Base-by-base conservation (phyloP, 2,329 filamentous ascomycete species). In the Emergomyces africanus region DNA sequence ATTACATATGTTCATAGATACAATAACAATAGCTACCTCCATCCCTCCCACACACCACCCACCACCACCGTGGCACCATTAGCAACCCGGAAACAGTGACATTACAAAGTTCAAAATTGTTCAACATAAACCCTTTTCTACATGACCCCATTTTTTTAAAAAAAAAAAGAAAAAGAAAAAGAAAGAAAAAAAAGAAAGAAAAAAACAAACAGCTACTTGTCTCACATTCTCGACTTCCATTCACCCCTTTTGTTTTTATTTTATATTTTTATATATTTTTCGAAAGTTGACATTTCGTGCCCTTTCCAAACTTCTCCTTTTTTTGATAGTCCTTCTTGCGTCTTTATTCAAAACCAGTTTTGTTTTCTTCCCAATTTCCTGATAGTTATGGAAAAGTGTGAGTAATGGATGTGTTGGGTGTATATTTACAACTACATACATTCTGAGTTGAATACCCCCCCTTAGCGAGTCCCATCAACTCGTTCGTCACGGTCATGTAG, bases 1-100 rank as follows among this genome's bases (percentile, higher is more conserved):
- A 37, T 46, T 59, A 49, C 30, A 49, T 59, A 56, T 51, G 54
- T 49, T 41, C 33, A 55, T 46, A 54, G 39, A 30, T 57, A 57
- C 23, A 44, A 15, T 55, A 6, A 25, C 44, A 14, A 28, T 48
- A 48, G 14, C 35, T 39, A 20, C n/a, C 20, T 56, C 23, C 42
- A 20, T 46, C 54, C 54, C 23, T 33, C 48, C 9, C 48, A 33
- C 14, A n/a, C n/a, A n/a, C 20, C 23, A 25, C 41, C 41, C n/a
- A 23, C n/a, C n/a, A 44, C 41, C 41, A 23, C 41, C 18, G 8
- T 18, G n/a, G n/a, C 8, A 51, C 12, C 4, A 30, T 39, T 37
- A 37, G n/a, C 50, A 39, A 53, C n/a, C 12, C 48, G n/a, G 48
- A 51, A 33, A 9, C 15, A 28, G 14, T 33, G 28, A n/a, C 28